These are phyloP conservation scores for Chaetomium tenue DNA, from an alignment of 495 filamentous ascomycete species.

Conservation along the genomic window DNA sequence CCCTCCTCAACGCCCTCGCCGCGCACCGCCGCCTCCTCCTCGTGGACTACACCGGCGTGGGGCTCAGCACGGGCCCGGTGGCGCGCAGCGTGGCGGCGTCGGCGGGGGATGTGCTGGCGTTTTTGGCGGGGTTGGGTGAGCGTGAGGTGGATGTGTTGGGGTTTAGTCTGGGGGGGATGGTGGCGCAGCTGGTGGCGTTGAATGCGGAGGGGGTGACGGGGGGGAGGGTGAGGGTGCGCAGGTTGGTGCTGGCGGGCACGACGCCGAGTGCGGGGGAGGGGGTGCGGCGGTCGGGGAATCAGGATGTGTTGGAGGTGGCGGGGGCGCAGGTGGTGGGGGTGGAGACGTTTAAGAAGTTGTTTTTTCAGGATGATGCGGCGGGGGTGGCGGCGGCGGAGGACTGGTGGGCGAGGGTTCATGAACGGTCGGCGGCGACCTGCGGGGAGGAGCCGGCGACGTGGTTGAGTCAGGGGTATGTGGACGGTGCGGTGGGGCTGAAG, in stretches of 20 bases:
- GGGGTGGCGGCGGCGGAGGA: slow-evolving; percentile 18
- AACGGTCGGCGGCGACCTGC: slow-evolving; percentile 9
- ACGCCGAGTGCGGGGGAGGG: slow-evolving; percentile 25
- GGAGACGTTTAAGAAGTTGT: slow-evolving; percentile 27
- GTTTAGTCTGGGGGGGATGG: slow-evolving; percentile 37
- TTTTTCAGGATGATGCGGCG: slow-evolving; percentile 21
- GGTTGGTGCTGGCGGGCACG: slow-evolving; percentile 31
- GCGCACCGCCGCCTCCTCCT: slow-evolving; percentile 27
- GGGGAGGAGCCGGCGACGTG: slow-evolving; percentile 21
- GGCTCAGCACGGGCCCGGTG: slow-evolving; percentile 28
- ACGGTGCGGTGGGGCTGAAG: slow-evolving; percentile 22
- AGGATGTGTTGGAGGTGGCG: slow-evolving; percentile 18
- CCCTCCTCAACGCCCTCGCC: slow-evolving; percentile 34
- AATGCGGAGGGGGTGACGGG: slow-evolving; percentile 15
- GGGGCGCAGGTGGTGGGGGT: slow-evolving; percentile 21
- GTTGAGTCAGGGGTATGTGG: slow-evolving; percentile 22
- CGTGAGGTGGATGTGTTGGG: slow-evolving; percentile 36
- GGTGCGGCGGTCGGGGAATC: slow-evolving; percentile 24
- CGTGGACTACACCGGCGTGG: slow-evolving; percentile 37
- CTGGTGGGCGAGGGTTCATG: slow-evolving; percentile 28
- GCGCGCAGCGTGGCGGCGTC: slow-evolving; percentile 24
- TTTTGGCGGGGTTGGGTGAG: slow-evolving; percentile 34
- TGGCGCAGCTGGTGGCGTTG: slow-evolving; percentile 34
- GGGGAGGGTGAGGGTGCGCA: slow-evolving; percentile 11
- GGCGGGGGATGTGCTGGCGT: slow-evolving; percentile 34